Evolutionary conservation across 2,329 filamentous ascomycete species (phyloP).

Genomic region (Fusarium sp.): DNA sequence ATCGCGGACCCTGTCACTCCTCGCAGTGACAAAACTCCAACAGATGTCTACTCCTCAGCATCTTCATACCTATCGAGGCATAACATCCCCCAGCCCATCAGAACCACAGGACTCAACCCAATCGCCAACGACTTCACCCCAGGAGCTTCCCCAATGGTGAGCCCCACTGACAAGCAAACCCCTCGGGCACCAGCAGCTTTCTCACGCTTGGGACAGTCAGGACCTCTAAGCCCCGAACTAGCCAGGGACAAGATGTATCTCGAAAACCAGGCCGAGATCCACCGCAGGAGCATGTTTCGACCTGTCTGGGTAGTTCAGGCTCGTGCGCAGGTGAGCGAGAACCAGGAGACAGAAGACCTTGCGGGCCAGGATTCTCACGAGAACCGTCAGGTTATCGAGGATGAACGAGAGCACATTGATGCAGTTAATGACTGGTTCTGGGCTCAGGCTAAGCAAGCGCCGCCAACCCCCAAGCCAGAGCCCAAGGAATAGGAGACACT

Average conservation of each 20-base stretch:
- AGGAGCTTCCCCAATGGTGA: neutral
- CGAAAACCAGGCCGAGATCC: neutral
- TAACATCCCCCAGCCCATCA: neutral
- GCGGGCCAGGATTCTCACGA: neutral
- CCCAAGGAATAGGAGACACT: neutral
- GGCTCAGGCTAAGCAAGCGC: neutral
- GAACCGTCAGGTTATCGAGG: neutral
- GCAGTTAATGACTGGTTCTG: neutral
- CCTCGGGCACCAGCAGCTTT: neutral
- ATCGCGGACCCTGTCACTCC: neutral
- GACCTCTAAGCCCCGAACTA: neutral
- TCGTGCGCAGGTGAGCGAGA: neutral
- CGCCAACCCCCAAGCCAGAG: neutral
- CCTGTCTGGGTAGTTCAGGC: neutral
- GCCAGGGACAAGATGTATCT: neutral
- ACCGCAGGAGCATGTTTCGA: neutral
- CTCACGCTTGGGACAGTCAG: neutral
- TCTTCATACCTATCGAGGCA: neutral
- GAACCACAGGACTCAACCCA: neutral
- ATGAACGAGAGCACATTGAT: neutral
- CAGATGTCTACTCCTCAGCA: neutral
- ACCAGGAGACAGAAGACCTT: neutral
- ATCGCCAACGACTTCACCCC: neutral
- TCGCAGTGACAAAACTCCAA: neutral
- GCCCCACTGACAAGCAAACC: neutral